These are phyloP conservation scores for Pseudodiploospora longispora DNA, from an alignment of 2,329 filamentous ascomycete species.

Conservation along the genomic window DNA sequence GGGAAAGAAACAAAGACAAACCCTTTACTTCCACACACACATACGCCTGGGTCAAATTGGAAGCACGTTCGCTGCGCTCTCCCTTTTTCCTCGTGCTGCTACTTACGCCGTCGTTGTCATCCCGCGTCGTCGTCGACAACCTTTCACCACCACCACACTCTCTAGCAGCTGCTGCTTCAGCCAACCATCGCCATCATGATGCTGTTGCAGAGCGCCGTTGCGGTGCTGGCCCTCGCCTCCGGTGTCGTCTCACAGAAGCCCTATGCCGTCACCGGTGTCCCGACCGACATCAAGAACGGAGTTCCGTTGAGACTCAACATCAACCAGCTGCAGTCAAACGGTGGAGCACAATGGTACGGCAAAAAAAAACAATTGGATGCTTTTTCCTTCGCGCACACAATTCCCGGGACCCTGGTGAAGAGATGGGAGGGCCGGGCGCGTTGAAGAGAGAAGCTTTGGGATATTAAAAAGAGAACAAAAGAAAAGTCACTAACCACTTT, in stretches of 20 bases:
- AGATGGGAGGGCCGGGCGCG: no score
- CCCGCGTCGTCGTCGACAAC: not conserved
- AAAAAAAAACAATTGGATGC: not conserved
- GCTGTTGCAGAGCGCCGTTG: constrained; percentile 13
- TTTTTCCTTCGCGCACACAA: not conserved
- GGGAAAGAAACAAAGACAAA: no score
- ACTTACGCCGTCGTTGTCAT: not conserved
- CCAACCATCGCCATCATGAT: constrained; percentile 7
- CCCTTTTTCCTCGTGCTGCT: not conserved
- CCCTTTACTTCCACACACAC: no score
- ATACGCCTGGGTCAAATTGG: no score
- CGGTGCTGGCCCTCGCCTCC: constrained; percentile 18
- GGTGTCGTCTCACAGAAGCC: constrained; percentile 16
- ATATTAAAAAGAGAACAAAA: not conserved
- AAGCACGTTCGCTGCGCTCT: constrained; percentile 1
- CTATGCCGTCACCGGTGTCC: constrained; percentile 28
- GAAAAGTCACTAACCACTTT: constrained; percentile 8
- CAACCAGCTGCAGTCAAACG: constrained; percentile 33
- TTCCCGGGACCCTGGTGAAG: not conserved
- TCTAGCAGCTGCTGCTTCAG: not conserved
- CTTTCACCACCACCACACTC: constrained; percentile 3
- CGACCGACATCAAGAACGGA: constrained; percentile 29
- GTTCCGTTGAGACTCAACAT: constrained; percentile 40
- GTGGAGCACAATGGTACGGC: constrained; percentile 36
- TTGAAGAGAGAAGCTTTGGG: no score